phyloP scores from a whole-genome alignment of 1,139 yeast genomes.

The Nakaseomyces uthaithaninus region DNA sequence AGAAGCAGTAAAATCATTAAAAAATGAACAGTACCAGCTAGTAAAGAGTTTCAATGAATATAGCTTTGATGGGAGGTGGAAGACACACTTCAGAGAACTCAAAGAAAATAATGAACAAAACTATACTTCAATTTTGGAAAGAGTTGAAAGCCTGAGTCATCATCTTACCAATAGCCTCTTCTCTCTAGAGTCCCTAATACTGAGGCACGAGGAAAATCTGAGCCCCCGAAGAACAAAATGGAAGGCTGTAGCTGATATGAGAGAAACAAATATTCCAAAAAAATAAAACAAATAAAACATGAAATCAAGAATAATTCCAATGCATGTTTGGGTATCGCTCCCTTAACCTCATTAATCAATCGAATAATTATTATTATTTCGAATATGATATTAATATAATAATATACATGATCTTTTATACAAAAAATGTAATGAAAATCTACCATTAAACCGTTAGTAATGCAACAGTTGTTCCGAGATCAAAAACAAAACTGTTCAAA shows the following conservation, averaged over 20 bases:
- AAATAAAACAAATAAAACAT: too few species aligned
- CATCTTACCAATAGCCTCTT: background rate
- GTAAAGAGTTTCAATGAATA: background rate
- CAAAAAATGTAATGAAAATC: too few species aligned
- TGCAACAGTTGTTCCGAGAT: too few species aligned
- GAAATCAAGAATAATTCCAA: too few species aligned
- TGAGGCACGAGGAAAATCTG: background rate
- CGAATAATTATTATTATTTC: too few species aligned
- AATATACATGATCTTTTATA: too few species aligned
- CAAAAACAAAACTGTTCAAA: too few species aligned
- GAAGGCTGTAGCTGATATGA: background rate
- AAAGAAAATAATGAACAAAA: background rate
- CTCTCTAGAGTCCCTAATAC: background rate
- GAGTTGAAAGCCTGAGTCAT: background rate
- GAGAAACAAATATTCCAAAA: background rate
- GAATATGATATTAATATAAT: too few species aligned
- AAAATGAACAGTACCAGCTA: background rate
- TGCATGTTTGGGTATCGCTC: too few species aligned
- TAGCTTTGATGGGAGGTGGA: constrained; percentile 1
- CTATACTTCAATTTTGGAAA: background rate
- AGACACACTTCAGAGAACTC: background rate
- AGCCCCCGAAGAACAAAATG: background rate
- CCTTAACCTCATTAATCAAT: too few species aligned
- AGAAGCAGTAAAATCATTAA: background rate
- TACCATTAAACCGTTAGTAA: too few species aligned